Evolutionary conservation across 2,329 filamentous ascomycete species (phyloP), one percentile per base, ranked within the genome.

Genomic region (Fonsecaea multimorphosa): DNA sequence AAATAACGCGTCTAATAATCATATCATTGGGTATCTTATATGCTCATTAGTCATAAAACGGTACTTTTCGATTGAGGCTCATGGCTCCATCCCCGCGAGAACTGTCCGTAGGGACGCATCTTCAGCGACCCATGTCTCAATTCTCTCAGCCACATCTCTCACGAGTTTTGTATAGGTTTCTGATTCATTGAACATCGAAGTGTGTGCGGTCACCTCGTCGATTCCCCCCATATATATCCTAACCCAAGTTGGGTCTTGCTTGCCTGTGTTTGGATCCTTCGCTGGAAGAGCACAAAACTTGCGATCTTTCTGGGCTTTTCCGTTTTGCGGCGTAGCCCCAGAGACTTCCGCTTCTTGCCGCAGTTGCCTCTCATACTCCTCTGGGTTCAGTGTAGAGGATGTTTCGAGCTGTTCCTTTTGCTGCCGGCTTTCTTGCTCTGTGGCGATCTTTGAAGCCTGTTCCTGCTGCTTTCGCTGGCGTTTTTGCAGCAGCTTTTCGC

Each of bases 201-300:
- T 94, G 75, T 96, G 93, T 9, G 93, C 93, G 6, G 87, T 88
- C 0, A 96, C 90, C 77, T 96, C 91, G 74, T 96, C 93, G 67
- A 95, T 87, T 59, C 87, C 88, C 64, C 89, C 85, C 91, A 97
- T 95, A 72, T 88, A 89, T 2, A 97, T 85, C 52, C 89, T 83
- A 0, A 93, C 81, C 93, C 93, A 97, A 16, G 88, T 86, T 3
- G 85, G 80, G 75, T 96, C 92, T 51, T 83, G 79, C 66, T 82
- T 80, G 6, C 87, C 87, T 59, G 76, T 79, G 63, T 81, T 82
- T 22, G 81, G 78, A 58, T 85, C 81, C 57, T 81, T 82, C 0
- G 90, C 79, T 0, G 86, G 92, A 2, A 94, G 78, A 71, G 88
- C 87, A 78, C 92, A 95, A 76, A 97, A 97, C 73, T 91, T 94